Evolutionary conservation across 768 basidiomycete genomes (phyloP).

Genomic region (Solioccasus polychromus): DNA sequence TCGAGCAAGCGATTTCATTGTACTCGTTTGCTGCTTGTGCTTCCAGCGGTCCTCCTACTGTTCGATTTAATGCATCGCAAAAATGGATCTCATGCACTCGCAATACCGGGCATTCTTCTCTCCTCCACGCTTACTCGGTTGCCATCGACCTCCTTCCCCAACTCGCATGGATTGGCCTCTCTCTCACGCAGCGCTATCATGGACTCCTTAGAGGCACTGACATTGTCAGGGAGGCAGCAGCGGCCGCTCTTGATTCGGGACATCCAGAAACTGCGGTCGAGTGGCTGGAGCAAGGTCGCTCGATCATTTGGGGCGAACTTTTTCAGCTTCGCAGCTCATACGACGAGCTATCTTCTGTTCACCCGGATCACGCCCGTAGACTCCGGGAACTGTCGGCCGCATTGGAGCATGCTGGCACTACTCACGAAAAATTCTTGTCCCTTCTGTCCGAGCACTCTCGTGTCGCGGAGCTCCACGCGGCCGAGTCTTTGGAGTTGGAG

Average conservation of each 20-base stretch:
- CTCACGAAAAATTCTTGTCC: neutral
- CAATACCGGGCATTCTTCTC: neutral
- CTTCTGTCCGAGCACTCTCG: too few species aligned
- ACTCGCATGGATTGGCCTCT: neutral
- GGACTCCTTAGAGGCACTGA: neutral
- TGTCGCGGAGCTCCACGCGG: too few species aligned
- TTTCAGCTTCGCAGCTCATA: too few species aligned
- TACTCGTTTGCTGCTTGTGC: neutral
- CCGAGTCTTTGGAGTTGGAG: too few species aligned
- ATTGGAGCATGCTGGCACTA: neutral
- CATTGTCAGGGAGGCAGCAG: conserved; percentile 19
- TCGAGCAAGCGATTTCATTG: neutral
- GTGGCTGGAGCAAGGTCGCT: conserved; percentile 11
- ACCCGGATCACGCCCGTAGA: conserved; percentile 1
- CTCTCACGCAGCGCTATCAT: neutral
- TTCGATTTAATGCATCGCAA: neutral
- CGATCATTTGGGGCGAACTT: too few species aligned
- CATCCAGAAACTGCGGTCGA: neutral
- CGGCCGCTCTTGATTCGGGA: conserved; percentile 11
- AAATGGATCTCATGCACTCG: neutral
- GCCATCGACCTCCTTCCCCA: too few species aligned
- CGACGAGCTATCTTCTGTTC: neutral
- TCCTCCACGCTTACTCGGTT: neutral
- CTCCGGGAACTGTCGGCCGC: neutral
- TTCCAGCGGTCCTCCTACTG: neutral